A percentile compares a stretch with the other conserved stretches of the same genome.
phyloP scores from a whole-genome alignment of 306 rosid species.

The Dalbergia oliveri region DNA sequence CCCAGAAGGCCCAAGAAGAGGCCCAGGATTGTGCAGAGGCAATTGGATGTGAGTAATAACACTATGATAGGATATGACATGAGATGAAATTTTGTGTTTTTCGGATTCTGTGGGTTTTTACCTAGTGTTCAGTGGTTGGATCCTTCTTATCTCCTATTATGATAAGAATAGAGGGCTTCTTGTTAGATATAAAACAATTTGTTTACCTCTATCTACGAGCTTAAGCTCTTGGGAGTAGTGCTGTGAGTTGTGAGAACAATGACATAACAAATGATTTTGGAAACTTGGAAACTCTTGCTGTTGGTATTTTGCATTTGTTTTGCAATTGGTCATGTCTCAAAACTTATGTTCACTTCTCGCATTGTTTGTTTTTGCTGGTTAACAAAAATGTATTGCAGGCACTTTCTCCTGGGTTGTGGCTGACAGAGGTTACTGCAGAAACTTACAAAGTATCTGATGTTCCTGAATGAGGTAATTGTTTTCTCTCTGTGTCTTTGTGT shows the following conservation, averaged over 20 bases:
- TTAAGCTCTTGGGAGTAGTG: not conserved
- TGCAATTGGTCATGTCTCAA: constrained; percentile 9
- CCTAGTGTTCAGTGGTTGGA: too few species aligned
- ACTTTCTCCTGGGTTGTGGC: constrained; percentile 59
- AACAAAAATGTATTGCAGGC: constrained; percentile 51
- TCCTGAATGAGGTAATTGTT: constrained; percentile 57
- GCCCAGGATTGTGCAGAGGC: constrained; percentile 61
- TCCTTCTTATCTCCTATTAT: too few species aligned
- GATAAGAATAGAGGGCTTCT: too few species aligned
- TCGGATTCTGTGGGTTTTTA: constrained; percentile 6
- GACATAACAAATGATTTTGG: not conserved
- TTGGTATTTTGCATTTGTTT: constrained; percentile 22
- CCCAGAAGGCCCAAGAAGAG: constrained; percentile 70
- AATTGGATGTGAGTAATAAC: constrained; percentile 1
- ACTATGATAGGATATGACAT: not conserved
- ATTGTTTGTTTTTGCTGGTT: constrained; percentile 24
- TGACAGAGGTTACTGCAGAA: constrained; percentile 59
- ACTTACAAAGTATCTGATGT: constrained; percentile 64
- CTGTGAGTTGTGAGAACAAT: not conserved
- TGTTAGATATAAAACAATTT: too few species aligned
- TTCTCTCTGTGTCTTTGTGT: not conserved
- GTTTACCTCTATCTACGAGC: too few species aligned
- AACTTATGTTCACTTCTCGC: not conserved
- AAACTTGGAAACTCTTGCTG: not conserved
- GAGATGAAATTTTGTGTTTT: not conserved